Conservation (phyloP, 1,139 yeast species). For the Sugiyamaella novakii region DNA sequence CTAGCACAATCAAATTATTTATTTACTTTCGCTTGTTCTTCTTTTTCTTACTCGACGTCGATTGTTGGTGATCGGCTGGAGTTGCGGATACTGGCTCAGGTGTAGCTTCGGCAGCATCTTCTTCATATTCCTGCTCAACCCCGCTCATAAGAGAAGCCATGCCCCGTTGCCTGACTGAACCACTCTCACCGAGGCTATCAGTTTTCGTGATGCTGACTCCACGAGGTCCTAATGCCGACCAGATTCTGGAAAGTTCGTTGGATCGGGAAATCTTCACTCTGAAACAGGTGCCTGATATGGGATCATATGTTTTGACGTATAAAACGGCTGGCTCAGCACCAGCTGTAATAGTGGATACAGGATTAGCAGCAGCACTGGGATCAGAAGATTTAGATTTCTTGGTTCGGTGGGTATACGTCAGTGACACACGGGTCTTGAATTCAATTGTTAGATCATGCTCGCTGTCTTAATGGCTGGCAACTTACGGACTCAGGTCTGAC, state of each 20-base stretch:
- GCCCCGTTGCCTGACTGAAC: constrained; percentile 30
- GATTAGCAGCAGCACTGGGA: constrained; percentile 33
- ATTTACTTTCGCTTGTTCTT: constrained; percentile 31
- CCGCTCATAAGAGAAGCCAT: constrained; percentile 39
- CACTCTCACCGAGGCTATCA: constrained; percentile 20
- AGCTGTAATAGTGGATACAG: constrained; percentile 33
- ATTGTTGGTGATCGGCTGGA: constrained; percentile 3
- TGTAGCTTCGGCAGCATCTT: constrained; percentile 23
- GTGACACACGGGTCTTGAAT: constrained; percentile 29
- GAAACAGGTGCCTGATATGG: constrained; percentile 68
- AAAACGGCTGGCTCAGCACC: constrained; percentile 47
- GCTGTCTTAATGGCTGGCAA: no score
- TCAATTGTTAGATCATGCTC: constrained; percentile 21
- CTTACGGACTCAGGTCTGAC: constrained; percentile 53
- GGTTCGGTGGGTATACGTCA: constrained; percentile 46
- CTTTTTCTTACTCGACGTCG: constrained; percentile 29
- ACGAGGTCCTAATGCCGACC: constrained; percentile 84
- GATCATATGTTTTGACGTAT: constrained; percentile 70
- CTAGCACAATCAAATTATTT: no score
- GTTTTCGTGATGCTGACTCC: constrained; percentile 52
- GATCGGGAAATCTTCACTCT: constrained; percentile 61
- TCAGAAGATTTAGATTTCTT: constrained; percentile 48
- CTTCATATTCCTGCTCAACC: constrained; percentile 30
- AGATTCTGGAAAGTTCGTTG: constrained; percentile 76
- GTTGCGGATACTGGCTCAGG: constrained; percentile 21